Conservation (phyloP, 331 rosid genomes). For the Quercus lobata region DNA sequence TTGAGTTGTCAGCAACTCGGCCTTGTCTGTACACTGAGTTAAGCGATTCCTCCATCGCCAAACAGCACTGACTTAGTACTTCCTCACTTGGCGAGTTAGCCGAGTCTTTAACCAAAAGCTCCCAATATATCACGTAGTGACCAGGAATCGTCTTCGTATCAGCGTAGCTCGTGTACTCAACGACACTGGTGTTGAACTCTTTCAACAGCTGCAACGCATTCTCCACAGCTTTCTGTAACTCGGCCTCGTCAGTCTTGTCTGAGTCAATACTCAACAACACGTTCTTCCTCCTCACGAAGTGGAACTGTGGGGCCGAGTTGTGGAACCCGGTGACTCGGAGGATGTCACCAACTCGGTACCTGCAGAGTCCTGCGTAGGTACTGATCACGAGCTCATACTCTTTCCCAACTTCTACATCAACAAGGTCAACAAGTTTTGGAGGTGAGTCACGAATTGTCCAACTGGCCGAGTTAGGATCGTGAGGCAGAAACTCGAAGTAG, state of each 20-base stretch:
- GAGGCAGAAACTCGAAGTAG: slow-evolving; percentile 52
- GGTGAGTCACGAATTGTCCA: neutral
- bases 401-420: slow-evolving; percentile 40
- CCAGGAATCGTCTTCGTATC: slow-evolving; percentile 54
- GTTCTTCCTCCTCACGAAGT: slow-evolving; percentile 55
- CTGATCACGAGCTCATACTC: slow-evolving; percentile 57
- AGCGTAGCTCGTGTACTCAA: slow-evolving; percentile 62
- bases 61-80: slow-evolving; percentile 30
- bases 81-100: slow-evolving; percentile 21
- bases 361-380: slow-evolving; percentile 47
- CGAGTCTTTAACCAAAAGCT: slow-evolving; percentile 34
- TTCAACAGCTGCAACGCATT: slow-evolving; percentile 30
- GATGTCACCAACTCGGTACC: slow-evolving; percentile 58
- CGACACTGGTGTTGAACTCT: slow-evolving; percentile 32
- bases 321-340: slow-evolving; percentile 60
- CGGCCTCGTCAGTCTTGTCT: slow-evolving; percentile 61
- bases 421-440: slow-evolving; percentile 31
- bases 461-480: slow-evolving; percentile 24
- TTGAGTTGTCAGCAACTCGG: slow-evolving; percentile 47
- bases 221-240: slow-evolving; percentile 49
- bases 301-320: slow-evolving; percentile 63
- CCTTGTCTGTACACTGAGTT: slow-evolving; percentile 57
- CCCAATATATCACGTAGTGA: slow-evolving; percentile 61
- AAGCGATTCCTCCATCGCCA: slow-evolving; percentile 50
- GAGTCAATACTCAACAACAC: slow-evolving; percentile 53